Evolutionary conservation across 805 yeast species (phyloP).

Genomic region (Metschnikowia gruessii): DNA sequence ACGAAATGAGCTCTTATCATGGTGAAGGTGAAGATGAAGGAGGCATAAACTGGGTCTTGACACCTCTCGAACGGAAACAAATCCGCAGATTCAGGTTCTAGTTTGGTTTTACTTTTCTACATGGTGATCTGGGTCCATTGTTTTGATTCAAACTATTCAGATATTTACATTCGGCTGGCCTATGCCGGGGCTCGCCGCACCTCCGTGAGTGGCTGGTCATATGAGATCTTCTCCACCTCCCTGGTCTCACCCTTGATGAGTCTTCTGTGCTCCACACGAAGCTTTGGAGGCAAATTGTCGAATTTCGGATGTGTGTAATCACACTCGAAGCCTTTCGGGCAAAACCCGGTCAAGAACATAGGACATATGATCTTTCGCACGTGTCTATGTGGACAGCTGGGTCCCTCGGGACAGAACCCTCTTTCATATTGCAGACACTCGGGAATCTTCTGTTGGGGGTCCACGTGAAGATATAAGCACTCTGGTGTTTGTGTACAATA

Average conservation of each 20-base stretch:
- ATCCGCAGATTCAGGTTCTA: conserved; percentile 58
- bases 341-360: conserved; percentile 81
- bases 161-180: neutral
- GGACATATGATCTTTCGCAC: conserved; percentile 74
- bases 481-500: conserved; percentile 92
- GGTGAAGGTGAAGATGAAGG: conserved; percentile 26
- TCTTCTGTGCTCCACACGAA: conserved; percentile 19
- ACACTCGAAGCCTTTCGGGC: conserved; percentile 84
- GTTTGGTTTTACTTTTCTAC: neutral
- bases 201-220: conserved; percentile 21
- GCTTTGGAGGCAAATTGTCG: conserved; percentile 42
- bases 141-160: neutral
- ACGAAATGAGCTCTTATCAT: conserved; percentile 34
- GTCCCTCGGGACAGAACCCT: conserved; percentile 94
- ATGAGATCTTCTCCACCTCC: conserved; percentile 21
- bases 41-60: conserved; percentile 65
- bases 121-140: too few relatives aligned
- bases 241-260: conserved; percentile 20
- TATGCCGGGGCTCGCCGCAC: conserved; percentile 10
- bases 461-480: conserved; percentile 88
- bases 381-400: conserved; percentile 79
- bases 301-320: conserved; percentile 83
- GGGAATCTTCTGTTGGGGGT: conserved; percentile 85
- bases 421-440: conserved; percentile 77
- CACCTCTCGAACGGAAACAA: conserved; percentile 68